Conservation (phyloP, 352 stramenopile genomes). For the Stephanocyclus meneghinianus region DNA sequence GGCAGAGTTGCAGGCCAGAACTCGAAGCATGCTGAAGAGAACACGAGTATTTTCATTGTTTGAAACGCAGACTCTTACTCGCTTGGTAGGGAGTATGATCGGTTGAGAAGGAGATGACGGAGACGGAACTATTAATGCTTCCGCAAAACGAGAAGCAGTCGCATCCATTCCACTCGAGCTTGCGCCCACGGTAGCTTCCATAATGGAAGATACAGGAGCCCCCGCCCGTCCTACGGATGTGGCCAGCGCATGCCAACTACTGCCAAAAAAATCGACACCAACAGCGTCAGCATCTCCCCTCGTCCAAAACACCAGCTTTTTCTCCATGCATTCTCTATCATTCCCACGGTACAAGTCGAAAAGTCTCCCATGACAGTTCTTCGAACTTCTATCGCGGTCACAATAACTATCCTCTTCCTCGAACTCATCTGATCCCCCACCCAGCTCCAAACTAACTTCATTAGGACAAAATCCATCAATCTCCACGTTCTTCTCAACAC, state of each 20-base stretch:
- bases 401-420: conserved; percentile 7
- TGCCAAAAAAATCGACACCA: background rate
- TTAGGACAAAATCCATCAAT: conserved; percentile 97
- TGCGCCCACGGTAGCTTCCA: background rate
- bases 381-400: background rate
- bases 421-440: background rate
- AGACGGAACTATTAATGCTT: conserved; percentile 7
- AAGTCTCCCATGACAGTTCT: background rate
- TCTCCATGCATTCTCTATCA: conserved; percentile 39
- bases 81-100: conserved; percentile 57
- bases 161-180: background rate
- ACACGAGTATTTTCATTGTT: conserved; percentile 86
- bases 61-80: conserved; percentile 82
- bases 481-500: conserved; percentile 97
- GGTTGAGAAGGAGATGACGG: conserved; percentile 2
- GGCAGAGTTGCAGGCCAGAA: conserved; percentile 75
- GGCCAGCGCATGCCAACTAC: conserved; percentile 7
- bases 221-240: background rate
- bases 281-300: conserved; percentile 53
- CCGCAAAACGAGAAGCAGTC: conserved; percentile 1
- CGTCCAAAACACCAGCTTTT: conserved; percentile 84
- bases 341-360: background rate
- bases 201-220: background rate
- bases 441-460: conserved; percentile 87
- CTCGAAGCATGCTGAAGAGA: conserved; percentile 81